Conservation (phyloP, 345 rosid species). For the Ricinus communis region DNA sequence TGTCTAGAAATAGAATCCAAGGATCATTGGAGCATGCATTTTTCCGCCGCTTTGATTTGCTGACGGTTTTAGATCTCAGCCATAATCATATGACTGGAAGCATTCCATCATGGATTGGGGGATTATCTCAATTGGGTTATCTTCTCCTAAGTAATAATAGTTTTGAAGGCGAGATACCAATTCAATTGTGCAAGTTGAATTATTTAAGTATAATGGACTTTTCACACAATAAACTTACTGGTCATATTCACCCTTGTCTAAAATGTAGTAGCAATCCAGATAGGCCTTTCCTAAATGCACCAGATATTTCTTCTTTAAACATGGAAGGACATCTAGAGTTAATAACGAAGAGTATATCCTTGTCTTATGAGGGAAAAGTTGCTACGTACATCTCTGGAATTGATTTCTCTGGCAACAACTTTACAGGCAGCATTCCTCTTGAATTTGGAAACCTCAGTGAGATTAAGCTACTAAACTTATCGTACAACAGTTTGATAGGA, state of each 20-base stretch:
- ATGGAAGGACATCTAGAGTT: not conserved
- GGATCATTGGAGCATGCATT: slow-evolving; percentile 1
- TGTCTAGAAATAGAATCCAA: slow-evolving; percentile 2
- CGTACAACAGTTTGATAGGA: slow-evolving; percentile 34
- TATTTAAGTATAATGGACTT: not conserved
- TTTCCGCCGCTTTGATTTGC: too few species aligned
- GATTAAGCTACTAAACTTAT: slow-evolving; percentile 28
- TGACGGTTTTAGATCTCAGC: slow-evolving; percentile 5
- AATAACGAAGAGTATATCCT: not conserved
- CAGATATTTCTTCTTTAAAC: too few species aligned
- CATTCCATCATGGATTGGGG: slow-evolving; percentile 23
- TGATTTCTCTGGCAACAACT: slow-evolving; percentile 37
- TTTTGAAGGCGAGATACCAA: slow-evolving; percentile 16
- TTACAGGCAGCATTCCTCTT: slow-evolving; percentile 27
- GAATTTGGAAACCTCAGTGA: slow-evolving; percentile 14
- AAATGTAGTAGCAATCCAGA: not conserved
- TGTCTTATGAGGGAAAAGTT: not conserved
- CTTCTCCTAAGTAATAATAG: slow-evolving; percentile 23
- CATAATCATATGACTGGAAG: slow-evolving; percentile 14
- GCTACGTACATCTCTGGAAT: slow-evolving; percentile 24
- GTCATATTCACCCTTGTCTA: slow-evolving; percentile 13
- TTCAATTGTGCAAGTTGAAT: slow-evolving; percentile 17
- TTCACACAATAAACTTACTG: not conserved
- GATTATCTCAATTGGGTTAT: not conserved
- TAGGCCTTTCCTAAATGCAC: too few species aligned